A percentile compares a stretch with the other conserved stretches of the same genome.
phyloP scores from a whole-genome alignment of 2,329 filamentous ascomycete species.

The Sclerotinia subarctica region DNA sequence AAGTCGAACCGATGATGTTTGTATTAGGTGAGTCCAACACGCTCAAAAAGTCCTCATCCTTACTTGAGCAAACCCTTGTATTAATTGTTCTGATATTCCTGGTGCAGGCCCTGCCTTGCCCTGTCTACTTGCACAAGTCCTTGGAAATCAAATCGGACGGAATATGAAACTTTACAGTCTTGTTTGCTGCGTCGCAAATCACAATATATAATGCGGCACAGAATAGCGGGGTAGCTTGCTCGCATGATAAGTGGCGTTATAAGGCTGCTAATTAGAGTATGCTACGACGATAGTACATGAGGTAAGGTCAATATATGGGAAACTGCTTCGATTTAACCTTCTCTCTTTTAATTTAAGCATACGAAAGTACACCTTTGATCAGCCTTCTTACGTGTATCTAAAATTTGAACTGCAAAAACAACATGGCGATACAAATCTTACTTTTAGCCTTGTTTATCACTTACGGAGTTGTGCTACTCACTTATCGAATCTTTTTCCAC shows the following conservation, averaged over 20 bases:
- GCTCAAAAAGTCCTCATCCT: too few species aligned
- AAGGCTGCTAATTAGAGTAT: neutral
- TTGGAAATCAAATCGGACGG: neutral
- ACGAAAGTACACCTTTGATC: neutral
- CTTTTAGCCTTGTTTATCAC: neutral
- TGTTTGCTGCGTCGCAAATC: neutral
- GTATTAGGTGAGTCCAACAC: neutral
- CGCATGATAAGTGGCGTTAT: neutral
- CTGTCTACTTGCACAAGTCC: neutral
- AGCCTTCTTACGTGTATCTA: neutral
- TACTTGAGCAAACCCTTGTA: neutral
- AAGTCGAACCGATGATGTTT: neutral
- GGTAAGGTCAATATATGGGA: neutral
- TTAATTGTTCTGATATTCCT: neutral
- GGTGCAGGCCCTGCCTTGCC: neutral
- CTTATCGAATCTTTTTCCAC: constrained; percentile 12
- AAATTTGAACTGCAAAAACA: neutral
- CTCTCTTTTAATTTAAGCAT: neutral
- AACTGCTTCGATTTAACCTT: neutral
- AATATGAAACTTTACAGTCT: too few species aligned
- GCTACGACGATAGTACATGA: neutral
- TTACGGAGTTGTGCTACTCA: neutral
- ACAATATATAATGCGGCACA: neutral
- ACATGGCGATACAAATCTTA: neutral
- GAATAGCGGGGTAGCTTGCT: neutral